Base-by-base conservation (phyloP, 2,329 filamentous ascomycete genomes). In the Ascocoryne sarcoides region DNA sequence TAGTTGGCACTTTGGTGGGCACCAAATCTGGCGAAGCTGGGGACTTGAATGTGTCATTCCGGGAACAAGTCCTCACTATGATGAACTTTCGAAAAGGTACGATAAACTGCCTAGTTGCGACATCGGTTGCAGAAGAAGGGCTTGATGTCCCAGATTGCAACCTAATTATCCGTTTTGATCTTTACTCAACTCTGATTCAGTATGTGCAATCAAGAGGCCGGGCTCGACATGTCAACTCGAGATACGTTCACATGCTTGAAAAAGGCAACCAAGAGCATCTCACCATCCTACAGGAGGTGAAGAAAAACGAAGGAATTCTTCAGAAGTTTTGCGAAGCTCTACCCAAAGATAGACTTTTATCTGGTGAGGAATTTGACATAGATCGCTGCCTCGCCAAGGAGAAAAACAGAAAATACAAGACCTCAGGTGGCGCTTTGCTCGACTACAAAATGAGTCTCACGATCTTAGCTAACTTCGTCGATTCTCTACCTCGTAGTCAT, bases 171-270 rank as follows among this genome's bases (percentile, higher is more conserved):
- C 65, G 89, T 2, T 98, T 95, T 54, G 87, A 96, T 57, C 72
- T 94, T 2, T 95, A 88, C 62, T 71, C 73, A 9, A 95, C 90
- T 0, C 79, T 95, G 61, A 96, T 96, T 38, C 85, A 94, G 56
- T 96, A 95, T 57, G 80, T 96, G 15, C 92, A 98, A 60, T 95
- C 89, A 10, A 76, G 87, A 47, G 92, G 92, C 0, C 76, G 92
- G 39, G 92, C 92, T 10, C 75, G 92, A 29, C 83, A 87, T 53
- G 61, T 65, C 1, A 73, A 82, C 40, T 96, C 92, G 0, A 79
- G 75, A 47, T 95, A 90, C 59, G 73, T 89, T 23, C 85, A 84
- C 54, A 89, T 98, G 84, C 59, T 86, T 2, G 89, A 96, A 57
- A 57, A 62, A 1, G 73, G 71, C 5, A 95, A 95, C 52, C 48